Base-by-base conservation (phyloP, 164 flowering plant genomes). In the Tinospora cordifolia region DNA sequence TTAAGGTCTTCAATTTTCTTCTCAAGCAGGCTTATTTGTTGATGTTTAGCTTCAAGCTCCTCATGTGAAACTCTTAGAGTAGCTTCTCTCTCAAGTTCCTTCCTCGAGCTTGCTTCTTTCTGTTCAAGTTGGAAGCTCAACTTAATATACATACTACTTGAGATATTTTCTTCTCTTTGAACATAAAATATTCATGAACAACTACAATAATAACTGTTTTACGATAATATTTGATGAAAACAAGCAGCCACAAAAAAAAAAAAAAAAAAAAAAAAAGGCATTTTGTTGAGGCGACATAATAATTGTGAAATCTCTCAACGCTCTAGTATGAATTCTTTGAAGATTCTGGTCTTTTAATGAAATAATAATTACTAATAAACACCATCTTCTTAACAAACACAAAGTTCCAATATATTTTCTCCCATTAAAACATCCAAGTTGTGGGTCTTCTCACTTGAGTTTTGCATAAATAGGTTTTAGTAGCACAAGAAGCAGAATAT, bases 41-140 rank as follows among this genome's bases (percentile, higher is more conserved):
- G 77, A 40, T 69, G 78, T 85, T 90, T 91, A 12, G 87, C 87
- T 74, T 85, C 93, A 63, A 88, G 78, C 68, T 88, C 91, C 67
- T 75, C 85, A 38, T 62, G 75, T 34, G 84, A 83, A 47, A 71
- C 63, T 77, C 83, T 87, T 54, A 72, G 49, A 38, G 85, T 70
- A 62, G 83, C 81, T 69, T 88, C 89, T 49, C 26, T 69, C 71
- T 92, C 95, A 47, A 77, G 34, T 44, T 78, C 83, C 62, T 81
- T 83, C 57, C 74, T 79, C 46, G 90, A 83, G 70, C 72, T 62
- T 40, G 78, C 79, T 74, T 85, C 86, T 71, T 84, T 87, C 96
- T 92, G 91, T 68, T 69, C 36, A 9, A 69, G 69, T 63, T 41
- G 21, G 68, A 76, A 51, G 41, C 19, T 51, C n/a, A 54, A 44